A percentile compares a stretch with the other conserved stretches of the same genome.
phyloP scores from a whole-genome alignment of 2,329 filamentous ascomycete species.

The Fonsecaea monophora region DNA sequence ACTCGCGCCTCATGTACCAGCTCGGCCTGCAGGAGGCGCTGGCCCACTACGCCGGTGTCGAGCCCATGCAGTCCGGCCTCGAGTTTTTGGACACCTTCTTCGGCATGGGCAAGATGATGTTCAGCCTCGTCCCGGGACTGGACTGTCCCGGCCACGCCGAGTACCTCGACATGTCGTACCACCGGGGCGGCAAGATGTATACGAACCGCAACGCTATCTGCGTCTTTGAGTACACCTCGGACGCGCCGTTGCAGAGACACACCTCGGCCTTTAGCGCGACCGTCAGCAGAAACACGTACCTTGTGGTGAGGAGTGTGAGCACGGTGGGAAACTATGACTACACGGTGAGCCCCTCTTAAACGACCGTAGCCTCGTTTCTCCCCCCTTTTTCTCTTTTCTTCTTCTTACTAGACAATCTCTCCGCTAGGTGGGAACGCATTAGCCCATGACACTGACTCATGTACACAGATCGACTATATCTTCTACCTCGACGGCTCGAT shows the following conservation, averaged over 20 bases:
- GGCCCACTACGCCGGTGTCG: slow-evolving; percentile 57
- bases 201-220: slow-evolving; percentile 47
- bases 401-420: no score
- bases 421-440: no score
- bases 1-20: slow-evolving; percentile 60
- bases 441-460: no score
- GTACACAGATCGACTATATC: slow-evolving; percentile 52
- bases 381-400: not conserved
- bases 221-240: slow-evolving; percentile 36
- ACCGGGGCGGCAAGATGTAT: slow-evolving; percentile 37
- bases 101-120: slow-evolving; percentile 43
- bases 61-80: slow-evolving; percentile 40
- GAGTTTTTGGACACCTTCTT: slow-evolving; percentile 46
- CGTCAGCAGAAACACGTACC: slow-evolving; percentile 45
- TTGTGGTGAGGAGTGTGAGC: slow-evolving; percentile 56
- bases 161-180: slow-evolving; percentile 39
- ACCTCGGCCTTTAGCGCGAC: slow-evolving; percentile 42
- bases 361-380: not conserved
- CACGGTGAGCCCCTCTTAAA: slow-evolving; percentile 37
- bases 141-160: slow-evolving; percentile 43
- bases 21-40: slow-evolving; percentile 61
- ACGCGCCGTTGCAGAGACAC: slow-evolving; percentile 46
- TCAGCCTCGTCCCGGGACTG: slow-evolving; percentile 42
- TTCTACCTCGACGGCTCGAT: slow-evolving; percentile 62
- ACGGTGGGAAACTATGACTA: slow-evolving; percentile 65